A percentile compares a stretch with the other conserved stretches of the same genome.
Conservation (phyloP, 2,329 filamentous ascomycete species). For the Clarireedia sp. region DNA sequence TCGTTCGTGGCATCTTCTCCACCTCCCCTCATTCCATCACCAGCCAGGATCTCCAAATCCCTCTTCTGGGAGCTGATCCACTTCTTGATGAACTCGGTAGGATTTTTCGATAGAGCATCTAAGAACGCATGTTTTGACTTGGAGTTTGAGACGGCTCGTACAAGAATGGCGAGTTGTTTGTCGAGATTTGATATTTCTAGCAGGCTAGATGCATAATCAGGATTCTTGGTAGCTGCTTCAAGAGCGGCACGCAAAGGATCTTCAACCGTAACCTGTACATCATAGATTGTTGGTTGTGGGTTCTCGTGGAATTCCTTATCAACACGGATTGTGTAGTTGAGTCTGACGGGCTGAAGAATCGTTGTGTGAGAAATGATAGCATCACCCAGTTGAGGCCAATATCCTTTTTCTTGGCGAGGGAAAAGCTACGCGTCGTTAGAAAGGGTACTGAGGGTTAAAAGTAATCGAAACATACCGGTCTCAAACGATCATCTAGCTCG, state of each 20-base stretch:
- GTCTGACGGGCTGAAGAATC: conserved; percentile 70
- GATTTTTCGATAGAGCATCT: conserved; percentile 68
- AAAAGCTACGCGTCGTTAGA: conserved; percentile 4
- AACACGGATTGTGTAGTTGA: conserved; percentile 89
- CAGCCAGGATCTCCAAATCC: conserved; percentile 29
- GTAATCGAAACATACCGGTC: conserved; percentile 49
- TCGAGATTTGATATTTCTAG: conserved; percentile 71
- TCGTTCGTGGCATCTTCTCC: conserved; percentile 48
- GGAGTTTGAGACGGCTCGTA: conserved; percentile 75
- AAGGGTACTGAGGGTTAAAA: neutral
- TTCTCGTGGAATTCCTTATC: conserved; percentile 74
- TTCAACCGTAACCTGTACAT: conserved; percentile 76
- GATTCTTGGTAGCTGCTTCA: conserved; percentile 57
- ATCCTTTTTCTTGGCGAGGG: conserved; percentile 56
- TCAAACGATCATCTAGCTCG: conserved; percentile 77
- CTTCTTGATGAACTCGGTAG: conserved; percentile 72
- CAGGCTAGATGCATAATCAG: conserved; percentile 62
- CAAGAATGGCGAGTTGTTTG: conserved; percentile 73
- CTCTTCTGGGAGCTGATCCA: conserved; percentile 87
- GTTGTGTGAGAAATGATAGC: conserved; percentile 72
- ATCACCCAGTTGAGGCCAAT: conserved; percentile 78
- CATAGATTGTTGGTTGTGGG: conserved; percentile 77
- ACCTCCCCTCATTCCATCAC: conserved; percentile 41
- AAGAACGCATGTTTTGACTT: conserved; percentile 91
- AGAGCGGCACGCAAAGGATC: conserved; percentile 69